Evolutionary conservation across 2,329 filamentous ascomycete species (phyloP).

Genomic region (Aspergillus quadricinctus): DNA sequence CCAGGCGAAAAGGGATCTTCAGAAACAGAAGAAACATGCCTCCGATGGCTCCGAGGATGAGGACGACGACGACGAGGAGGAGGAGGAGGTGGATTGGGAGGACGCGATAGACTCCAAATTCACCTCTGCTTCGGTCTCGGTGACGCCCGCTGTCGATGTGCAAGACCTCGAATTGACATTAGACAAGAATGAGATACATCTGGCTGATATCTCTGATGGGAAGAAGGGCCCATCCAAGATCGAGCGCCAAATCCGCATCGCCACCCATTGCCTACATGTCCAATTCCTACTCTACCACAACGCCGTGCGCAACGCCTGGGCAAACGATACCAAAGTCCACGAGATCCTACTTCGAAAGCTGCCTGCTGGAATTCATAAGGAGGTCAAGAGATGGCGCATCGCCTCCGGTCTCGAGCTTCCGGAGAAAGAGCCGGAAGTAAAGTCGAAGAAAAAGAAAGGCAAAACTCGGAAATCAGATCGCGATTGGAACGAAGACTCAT

Average conservation of each 20-base stretch:
- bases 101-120: conserved; percentile 47
- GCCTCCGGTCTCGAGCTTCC: conserved; percentile 59
- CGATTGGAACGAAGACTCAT: conserved; percentile 70
- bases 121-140: conserved; percentile 22
- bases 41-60: conserved; percentile 42
- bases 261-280: conserved; percentile 85
- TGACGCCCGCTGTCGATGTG: conserved; percentile 47
- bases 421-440: conserved; percentile 37
- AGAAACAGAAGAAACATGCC: conserved; percentile 29
- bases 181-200: conserved; percentile 48
- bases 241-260: conserved; percentile 70
- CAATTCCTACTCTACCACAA: conserved; percentile 88
- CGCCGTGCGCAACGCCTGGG: conserved; percentile 75
- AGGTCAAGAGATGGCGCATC: conserved; percentile 68
- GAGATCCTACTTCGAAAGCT: conserved; percentile 71
- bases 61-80: conserved; percentile 56
- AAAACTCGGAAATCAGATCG: conserved; percentile 42
- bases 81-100: conserved; percentile 58
- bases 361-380: conserved; percentile 62
- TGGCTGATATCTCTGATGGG: conserved; percentile 57
- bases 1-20: conserved; percentile 44
- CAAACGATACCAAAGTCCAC: conserved; percentile 72
- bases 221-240: conserved; percentile 86
- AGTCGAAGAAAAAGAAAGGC: conserved; percentile 39
- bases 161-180: conserved; percentile 73